A percentile compares a stretch with the other conserved stretches of the same genome.
phyloP scores from a whole-genome alignment of 2,329 filamentous ascomycete species.

The Verticillium albo-atrum region DNA sequence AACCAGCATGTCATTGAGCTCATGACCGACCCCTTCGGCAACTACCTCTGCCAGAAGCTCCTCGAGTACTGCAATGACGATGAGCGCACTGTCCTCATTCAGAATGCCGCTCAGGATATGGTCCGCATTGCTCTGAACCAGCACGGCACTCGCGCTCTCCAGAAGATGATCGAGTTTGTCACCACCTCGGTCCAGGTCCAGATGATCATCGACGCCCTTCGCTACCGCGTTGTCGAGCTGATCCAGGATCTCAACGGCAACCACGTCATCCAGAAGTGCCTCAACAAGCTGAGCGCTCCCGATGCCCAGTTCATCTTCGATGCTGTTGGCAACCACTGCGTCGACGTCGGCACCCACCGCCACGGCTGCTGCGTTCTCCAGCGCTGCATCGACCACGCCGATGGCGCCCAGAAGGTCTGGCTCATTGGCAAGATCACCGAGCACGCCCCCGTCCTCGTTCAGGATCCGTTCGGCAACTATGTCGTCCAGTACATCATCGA shows the following conservation, averaged over 20 bases:
- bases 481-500: slow-evolving; percentile 99
- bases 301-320: slow-evolving; percentile 97
- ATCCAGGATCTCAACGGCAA: slow-evolving; percentile 98
- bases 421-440: slow-evolving; percentile 83
- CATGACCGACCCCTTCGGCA: slow-evolving; percentile 98
- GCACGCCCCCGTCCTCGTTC: slow-evolving; percentile 83
- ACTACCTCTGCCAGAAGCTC: slow-evolving; percentile 98
- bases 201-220: slow-evolving; percentile 81
- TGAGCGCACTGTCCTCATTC: slow-evolving; percentile 87
- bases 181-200: slow-evolving; percentile 79
- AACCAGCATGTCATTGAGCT: slow-evolving; percentile 91
- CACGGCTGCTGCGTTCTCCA: slow-evolving; percentile 98
- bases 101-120: slow-evolving; percentile 83
- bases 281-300: slow-evolving; percentile 81
- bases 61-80: slow-evolving; percentile 93
- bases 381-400: slow-evolving; percentile 95
- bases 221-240: slow-evolving; percentile 81
- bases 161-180: slow-evolving; percentile 99
- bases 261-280: slow-evolving; percentile 97
- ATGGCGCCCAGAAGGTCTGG: slow-evolving; percentile 81
- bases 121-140: slow-evolving; percentile 94
- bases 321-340: slow-evolving; percentile 80
- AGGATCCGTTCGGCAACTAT: slow-evolving; percentile 98
- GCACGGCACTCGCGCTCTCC: slow-evolving; percentile 90
- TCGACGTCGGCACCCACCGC: slow-evolving; percentile 91